Conservation (phyloP, 768 basidiomycete genomes). For the Trametes elegans region DNA sequence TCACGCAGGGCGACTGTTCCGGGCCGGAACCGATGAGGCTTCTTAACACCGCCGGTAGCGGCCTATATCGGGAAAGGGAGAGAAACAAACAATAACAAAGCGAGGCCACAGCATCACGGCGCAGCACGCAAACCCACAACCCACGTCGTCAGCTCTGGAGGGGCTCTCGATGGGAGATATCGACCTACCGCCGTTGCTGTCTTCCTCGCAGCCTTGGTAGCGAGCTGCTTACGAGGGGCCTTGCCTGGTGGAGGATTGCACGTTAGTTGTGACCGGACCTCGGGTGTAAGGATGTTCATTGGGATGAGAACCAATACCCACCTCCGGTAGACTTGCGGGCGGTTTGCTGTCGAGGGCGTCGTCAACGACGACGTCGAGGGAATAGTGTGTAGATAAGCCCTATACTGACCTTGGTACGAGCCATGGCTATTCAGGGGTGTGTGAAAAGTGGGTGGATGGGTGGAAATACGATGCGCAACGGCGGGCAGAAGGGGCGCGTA, state of each 20-base stretch:
- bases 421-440: conserved; percentile 48
- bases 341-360: conserved; percentile 70
- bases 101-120: conserved; percentile 9
- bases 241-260: conserved; percentile 31
- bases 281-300: conserved; percentile 17
- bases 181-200: conserved; percentile 32
- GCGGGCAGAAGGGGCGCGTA: conserved; percentile 16
- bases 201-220: conserved; percentile 46
- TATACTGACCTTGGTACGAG: conserved; percentile 75
- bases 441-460: conserved; percentile 14
- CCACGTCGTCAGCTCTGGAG: conserved; percentile 20
- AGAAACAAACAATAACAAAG: conserved; percentile 21
- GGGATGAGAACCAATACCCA: conserved; percentile 37
- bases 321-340: conserved; percentile 99
- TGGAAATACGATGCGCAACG: conserved; percentile 20
- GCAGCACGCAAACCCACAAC: conserved; percentile 20
- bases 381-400: conserved; percentile 12
- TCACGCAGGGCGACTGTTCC: conserved; percentile 99
- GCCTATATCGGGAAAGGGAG: conserved; percentile 18
- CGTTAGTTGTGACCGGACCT: conserved; percentile 25
- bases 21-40: conserved; percentile 96
- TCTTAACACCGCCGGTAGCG: conserved; percentile 92
- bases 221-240: conserved; percentile 44
- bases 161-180: conserved; percentile 10
- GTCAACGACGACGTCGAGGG: conserved; percentile 34